phyloP scores from a whole-genome alignment of 345 rosid genomes.

The Combretum micranthum region DNA sequence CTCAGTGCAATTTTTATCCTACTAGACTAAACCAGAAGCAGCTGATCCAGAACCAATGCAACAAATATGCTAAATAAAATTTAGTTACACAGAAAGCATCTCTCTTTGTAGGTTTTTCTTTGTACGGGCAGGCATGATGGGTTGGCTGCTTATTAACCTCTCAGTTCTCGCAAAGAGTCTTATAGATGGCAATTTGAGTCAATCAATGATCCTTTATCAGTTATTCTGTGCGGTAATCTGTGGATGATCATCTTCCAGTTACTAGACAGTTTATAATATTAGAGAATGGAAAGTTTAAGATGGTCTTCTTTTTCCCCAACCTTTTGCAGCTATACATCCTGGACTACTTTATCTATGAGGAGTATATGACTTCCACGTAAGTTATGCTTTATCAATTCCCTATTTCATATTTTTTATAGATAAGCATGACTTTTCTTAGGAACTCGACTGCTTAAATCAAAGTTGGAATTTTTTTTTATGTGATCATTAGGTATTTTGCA shows the following conservation, averaged over 20 bases:
- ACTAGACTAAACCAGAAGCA: too few relatives aligned
- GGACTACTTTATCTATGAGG: conserved; percentile 78
- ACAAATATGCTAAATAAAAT: too few relatives aligned
- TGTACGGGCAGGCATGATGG: conserved; percentile 98
- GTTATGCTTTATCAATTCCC: conserved; percentile 20
- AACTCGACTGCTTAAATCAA: too few relatives aligned
- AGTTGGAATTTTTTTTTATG: too few relatives aligned
- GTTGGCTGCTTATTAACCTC: conserved; percentile 87
- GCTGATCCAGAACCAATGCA: too few relatives aligned
- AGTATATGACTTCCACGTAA: conserved; percentile 95
- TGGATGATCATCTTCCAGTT: conserved; percentile 3
- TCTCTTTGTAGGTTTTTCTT: conserved; percentile 62
- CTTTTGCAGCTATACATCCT: conserved; percentile 61
- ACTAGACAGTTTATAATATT: conserved; percentile 8
- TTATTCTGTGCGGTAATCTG: conserved; percentile 59
- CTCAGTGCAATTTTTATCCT: too few relatives aligned
- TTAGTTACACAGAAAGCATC: not conserved
- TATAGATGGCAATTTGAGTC: conserved; percentile 40
- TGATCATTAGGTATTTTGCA: too few relatives aligned
- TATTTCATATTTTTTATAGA: not conserved
- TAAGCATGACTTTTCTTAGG: not conserved
- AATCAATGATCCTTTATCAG: conserved; percentile 85
- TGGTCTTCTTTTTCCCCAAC: conserved; percentile 5
- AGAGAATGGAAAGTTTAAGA: not conserved
- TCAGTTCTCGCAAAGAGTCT: conserved; percentile 74